Evolutionary conservation across 805 yeast species (phyloP).

Genomic region (Pachysolen tannophilus): DNA sequence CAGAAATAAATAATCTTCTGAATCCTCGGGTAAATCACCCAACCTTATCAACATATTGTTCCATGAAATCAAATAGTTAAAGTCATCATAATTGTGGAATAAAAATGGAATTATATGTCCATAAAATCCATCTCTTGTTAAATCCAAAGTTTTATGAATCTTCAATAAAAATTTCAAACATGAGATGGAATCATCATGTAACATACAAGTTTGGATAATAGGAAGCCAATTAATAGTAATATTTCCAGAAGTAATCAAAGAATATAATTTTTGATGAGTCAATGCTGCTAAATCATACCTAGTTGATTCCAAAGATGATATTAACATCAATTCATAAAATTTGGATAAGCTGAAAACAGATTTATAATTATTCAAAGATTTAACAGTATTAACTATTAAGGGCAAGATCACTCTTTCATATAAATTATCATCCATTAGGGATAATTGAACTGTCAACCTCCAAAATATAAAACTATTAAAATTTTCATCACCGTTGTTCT

Average conservation of each 20-base stretch:
- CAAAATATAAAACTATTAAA: background rate
- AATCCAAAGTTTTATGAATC: conserved; percentile 3
- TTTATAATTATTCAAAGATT: background rate
- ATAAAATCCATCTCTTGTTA: conserved; percentile 5
- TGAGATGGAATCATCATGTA: background rate
- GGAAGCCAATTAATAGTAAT: conserved; percentile 6
- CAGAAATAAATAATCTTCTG: background rate
- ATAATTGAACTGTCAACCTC: background rate
- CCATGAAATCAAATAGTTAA: conserved; percentile 7
- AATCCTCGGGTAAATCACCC: conserved; percentile 4
- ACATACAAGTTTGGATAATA: background rate
- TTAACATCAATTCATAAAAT: background rate
- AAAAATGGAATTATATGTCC: conserved; percentile 4
- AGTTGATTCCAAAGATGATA: background rate
- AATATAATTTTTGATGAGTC: conserved; percentile 1
- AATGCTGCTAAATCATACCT: conserved; percentile 2
- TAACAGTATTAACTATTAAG: background rate
- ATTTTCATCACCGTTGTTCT: too few species aligned
- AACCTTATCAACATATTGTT: conserved; percentile 1
- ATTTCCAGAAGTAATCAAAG: background rate
- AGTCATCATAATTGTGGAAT: background rate
- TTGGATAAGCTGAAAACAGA: too few species aligned
- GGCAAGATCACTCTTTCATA: background rate
- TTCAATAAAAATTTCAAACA: conserved; percentile 3
- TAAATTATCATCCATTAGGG: background rate